Conservation (phyloP, 768 basidiomycete genomes). For the Tricholoma flavovirens region DNA sequence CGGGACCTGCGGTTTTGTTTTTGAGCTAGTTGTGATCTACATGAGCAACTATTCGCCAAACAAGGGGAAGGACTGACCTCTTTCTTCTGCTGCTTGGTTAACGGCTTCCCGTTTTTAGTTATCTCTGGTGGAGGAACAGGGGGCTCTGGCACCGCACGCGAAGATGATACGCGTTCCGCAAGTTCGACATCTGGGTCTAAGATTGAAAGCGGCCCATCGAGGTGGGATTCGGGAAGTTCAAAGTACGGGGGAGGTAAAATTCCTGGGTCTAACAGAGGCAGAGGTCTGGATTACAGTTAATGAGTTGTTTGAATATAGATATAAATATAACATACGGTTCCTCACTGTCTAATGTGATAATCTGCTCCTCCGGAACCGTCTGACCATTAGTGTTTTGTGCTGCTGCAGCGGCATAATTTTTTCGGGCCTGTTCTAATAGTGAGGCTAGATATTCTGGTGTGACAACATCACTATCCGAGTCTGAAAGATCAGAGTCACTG, state of each 20-base stretch:
- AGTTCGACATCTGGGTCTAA: conserved; percentile 59
- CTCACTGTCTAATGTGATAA: conserved; percentile 43
- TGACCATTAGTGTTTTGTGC: conserved; percentile 21
- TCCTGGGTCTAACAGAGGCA: conserved; percentile 66
- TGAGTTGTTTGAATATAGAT: neutral
- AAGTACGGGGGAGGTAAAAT: conserved; percentile 62
- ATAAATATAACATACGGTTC: conserved; percentile 28
- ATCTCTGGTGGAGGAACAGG: conserved; percentile 59
- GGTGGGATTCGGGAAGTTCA: conserved; percentile 37
- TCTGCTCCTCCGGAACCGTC: conserved; percentile 38
- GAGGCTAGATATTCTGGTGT: conserved; percentile 58
- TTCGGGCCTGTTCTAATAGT: conserved; percentile 55
- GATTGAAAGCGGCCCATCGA: conserved; percentile 39
- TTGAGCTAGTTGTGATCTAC: conserved; percentile 42
- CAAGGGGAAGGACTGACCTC: conserved; percentile 39
- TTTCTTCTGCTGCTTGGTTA: conserved; percentile 70
- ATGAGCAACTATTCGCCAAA: neutral
- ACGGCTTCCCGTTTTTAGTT: conserved; percentile 53
- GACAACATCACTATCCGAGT: conserved; percentile 40
- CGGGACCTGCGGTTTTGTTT: conserved; percentile 66
- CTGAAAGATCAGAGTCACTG: conserved; percentile 29
- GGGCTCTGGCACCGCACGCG: conserved; percentile 45
- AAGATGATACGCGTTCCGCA: conserved; percentile 46
- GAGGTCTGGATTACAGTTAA: conserved; percentile 30
- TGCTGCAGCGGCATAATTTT: conserved; percentile 36